Conservation (phyloP, 75 land plant species). For the Picea glauca region DNA sequence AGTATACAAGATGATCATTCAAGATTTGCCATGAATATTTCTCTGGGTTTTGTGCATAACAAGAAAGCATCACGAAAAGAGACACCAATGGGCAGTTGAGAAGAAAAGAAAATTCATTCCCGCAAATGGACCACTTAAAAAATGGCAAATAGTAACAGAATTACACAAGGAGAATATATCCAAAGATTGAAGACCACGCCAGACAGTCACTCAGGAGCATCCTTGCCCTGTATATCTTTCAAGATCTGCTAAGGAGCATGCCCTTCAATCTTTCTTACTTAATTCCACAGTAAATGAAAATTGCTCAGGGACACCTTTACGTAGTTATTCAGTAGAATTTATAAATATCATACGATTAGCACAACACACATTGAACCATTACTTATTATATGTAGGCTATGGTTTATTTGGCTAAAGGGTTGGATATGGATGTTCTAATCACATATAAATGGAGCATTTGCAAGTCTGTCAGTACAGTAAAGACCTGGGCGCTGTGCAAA, state of each 20-base stretch:
- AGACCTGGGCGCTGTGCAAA: constrained; percentile 78
- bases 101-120: too few relatives aligned
- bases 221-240: not conserved
- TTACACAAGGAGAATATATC: too few relatives aligned
- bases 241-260: not conserved
- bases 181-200: not conserved
- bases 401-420: not conserved
- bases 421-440: not conserved
- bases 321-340: not conserved
- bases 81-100: too few relatives aligned
- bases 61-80: too few relatives aligned
- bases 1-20: too few relatives aligned
- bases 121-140: too few relatives aligned
- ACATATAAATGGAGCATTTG: constrained; percentile 57
- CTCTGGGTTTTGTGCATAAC: too few relatives aligned
- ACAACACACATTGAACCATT: not conserved
- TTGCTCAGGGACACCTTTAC: not conserved
- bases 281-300: not conserved
- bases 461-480: constrained; percentile 69
- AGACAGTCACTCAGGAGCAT: not conserved
- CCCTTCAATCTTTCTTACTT: too few relatives aligned
- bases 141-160: too few relatives aligned
- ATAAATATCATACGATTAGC: not conserved
- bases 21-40: too few relatives aligned
- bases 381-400: not conserved